phyloP scores from a whole-genome alignment of 202 grass and related monocot genomes.

The Schoenoplectus triqueter region DNA sequence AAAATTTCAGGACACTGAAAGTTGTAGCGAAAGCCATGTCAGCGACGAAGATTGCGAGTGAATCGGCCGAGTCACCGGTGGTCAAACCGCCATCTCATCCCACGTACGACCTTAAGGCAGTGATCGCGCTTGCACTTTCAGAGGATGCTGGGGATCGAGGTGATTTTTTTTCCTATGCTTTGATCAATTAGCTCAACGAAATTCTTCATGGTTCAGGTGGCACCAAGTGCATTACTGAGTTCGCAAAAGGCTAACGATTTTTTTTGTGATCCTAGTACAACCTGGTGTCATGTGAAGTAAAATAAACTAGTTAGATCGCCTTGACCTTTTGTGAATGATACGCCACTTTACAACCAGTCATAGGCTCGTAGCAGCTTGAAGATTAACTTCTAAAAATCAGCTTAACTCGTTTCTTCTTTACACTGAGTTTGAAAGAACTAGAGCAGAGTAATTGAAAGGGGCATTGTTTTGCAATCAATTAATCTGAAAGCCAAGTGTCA shows the following conservation, averaged over 20 bases:
- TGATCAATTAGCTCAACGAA: background rate
- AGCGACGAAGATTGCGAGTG: constrained; percentile 42
- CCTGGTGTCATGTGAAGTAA: constrained; percentile 4
- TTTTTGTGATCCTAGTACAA: background rate
- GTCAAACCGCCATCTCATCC: constrained; percentile 76
- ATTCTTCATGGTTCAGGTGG: too few species aligned
- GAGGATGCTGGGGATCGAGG: constrained; percentile 91
- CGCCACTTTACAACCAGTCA: background rate
- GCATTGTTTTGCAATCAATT: background rate
- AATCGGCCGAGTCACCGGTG: constrained; percentile 18
- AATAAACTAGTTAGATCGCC: background rate
- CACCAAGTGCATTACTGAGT: background rate
- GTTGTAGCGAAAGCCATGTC: constrained; percentile 26
- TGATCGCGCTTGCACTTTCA: constrained; percentile 84
- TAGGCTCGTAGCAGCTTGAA: background rate
- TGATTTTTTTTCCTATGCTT: constrained; percentile 22
- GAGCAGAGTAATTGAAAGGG: background rate
- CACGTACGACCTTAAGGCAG: constrained; percentile 77
- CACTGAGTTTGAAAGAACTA: background rate
- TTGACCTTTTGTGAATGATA: background rate
- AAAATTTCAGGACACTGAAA: constrained; percentile 23
- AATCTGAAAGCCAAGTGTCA: background rate
- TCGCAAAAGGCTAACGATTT: background rate
- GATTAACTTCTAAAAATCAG: background rate
- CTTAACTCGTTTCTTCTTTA: background rate